Evolutionary conservation across 805 yeast genomes (phyloP).

Genomic region (Candida lessepsii): DNA sequence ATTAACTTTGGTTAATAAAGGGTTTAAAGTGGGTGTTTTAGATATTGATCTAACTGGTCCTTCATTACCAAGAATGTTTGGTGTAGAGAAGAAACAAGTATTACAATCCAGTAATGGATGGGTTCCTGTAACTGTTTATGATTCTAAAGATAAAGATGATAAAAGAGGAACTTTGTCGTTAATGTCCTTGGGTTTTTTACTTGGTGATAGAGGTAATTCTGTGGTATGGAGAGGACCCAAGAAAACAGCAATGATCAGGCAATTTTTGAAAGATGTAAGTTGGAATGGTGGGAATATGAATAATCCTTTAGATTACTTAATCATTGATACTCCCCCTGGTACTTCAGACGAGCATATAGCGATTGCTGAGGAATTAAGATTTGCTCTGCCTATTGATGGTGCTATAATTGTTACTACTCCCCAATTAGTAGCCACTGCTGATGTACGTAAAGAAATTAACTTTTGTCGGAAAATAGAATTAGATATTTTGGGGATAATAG

Average conservation of each 20-base stretch:
- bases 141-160: neutral
- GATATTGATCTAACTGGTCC: conserved; percentile 98
- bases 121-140: conserved; percentile 72
- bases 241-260: conserved; percentile 96
- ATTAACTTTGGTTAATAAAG: conserved; percentile 63
- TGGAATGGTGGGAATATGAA: conserved; percentile 85
- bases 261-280: conserved; percentile 82
- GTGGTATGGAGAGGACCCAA: conserved; percentile 99
- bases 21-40: conserved; percentile 87
- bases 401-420: conserved; percentile 97
- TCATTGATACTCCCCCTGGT: conserved; percentile 98
- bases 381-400: conserved; percentile 72
- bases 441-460: conserved; percentile 89
- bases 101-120: conserved; percentile 83
- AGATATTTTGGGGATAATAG: conserved; percentile 79
- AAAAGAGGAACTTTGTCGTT: conserved; percentile 50
- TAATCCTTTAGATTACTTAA: conserved; percentile 58
- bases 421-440: conserved; percentile 88
- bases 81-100: conserved; percentile 75
- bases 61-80: conserved; percentile 94
- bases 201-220: conserved; percentile 80
- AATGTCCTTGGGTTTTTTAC: conserved; percentile 85
- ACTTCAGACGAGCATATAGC: conserved; percentile 98
- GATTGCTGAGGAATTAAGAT: conserved; percentile 84
- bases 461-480: conserved; percentile 87